Base-by-base conservation (phyloP, 495 filamentous ascomycete genomes). In the Talaromyces borbonicus region DNA sequence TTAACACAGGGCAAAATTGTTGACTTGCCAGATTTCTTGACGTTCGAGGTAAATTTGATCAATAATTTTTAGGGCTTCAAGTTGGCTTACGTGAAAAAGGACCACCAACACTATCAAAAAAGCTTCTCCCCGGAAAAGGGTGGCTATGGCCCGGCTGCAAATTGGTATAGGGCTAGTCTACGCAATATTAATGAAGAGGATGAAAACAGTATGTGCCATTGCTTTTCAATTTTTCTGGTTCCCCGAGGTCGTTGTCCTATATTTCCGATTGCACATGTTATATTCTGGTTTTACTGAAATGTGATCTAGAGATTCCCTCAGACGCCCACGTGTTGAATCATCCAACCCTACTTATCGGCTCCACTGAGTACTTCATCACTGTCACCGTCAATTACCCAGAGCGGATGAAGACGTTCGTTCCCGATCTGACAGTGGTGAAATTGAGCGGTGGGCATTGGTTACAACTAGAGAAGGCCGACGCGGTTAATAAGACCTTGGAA, bases 401-500 rank as follows among this genome's bases (percentile, higher is more conserved):
- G 26, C 40, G 40, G 15, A 57, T 55, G 46, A 56, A 32, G 35
- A 33, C 37, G 9, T 50, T 52, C 26, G 53, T 52, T 3, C 32
- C 39, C 35, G 48, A 61, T 42, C 15, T 64, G 29, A 49, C 39
- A 7, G 29, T 62, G 5, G 48, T 52, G 43, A 37, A 45, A 26
- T 37, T 60, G 4, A 52, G 49, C n/a, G 14, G 46, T 8, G 59
- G 56, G 5, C 57, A 64, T 49, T 64, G 58, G 52, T 24, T 63
- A 35, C 63, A 61, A 47, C 29, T 62, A 9, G 61, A 63, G 45
- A 59, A 52, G 23, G 64, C 61, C 40, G 55, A 60, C 12, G 60
- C 68, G 27, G 60, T 66, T 0, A 71, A 67, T 44, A 47, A 45
- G 5, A 43, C 63, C 22, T 29, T 77, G 44, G 61, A 66, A 44